A percentile compares a stretch with the other conserved stretches of the same genome.
Conservation (phyloP, 306 rosid genomes). For the Mucuna pruriens region DNA sequence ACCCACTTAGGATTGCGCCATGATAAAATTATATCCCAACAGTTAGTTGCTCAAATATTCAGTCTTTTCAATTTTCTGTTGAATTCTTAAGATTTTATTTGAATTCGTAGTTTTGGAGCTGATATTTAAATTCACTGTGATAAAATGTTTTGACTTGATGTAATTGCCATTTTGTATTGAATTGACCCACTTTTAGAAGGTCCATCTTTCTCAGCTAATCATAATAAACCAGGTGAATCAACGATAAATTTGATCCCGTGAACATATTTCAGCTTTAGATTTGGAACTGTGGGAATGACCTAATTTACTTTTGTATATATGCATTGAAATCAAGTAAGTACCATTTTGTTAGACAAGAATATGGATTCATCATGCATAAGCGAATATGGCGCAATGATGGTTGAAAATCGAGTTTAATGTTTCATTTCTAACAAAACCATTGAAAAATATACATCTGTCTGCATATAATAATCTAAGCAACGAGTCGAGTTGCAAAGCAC, state of each 20-base stretch:
- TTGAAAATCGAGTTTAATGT: too few relatives aligned
- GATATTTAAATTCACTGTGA: background rate
- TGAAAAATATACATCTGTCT: too few relatives aligned
- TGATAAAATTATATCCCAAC: conserved; percentile 26
- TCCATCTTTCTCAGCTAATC: background rate
- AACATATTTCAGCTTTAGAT: background rate
- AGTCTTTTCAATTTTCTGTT: background rate
- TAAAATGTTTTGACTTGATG: background rate
- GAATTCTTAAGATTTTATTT: background rate
- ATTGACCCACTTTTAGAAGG: background rate
- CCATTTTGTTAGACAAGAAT: background rate
- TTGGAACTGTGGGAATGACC: background rate
- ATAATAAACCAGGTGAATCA: background rate
- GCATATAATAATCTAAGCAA: too few relatives aligned
- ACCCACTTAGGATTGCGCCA: conserved; percentile 68
- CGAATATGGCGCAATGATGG: too few relatives aligned
- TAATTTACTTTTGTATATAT: background rate
- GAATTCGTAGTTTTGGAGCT: conserved; percentile 3
- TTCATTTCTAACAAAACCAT: too few relatives aligned
- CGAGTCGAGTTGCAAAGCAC: too few relatives aligned
- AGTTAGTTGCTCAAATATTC: background rate
- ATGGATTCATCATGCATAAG: too few relatives aligned
- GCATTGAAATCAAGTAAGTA: background rate
- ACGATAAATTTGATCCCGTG: background rate
- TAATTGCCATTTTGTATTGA: background rate